Conservation (phyloP, 768 basidiomycete species). For the Lenzites betulinus region DNA sequence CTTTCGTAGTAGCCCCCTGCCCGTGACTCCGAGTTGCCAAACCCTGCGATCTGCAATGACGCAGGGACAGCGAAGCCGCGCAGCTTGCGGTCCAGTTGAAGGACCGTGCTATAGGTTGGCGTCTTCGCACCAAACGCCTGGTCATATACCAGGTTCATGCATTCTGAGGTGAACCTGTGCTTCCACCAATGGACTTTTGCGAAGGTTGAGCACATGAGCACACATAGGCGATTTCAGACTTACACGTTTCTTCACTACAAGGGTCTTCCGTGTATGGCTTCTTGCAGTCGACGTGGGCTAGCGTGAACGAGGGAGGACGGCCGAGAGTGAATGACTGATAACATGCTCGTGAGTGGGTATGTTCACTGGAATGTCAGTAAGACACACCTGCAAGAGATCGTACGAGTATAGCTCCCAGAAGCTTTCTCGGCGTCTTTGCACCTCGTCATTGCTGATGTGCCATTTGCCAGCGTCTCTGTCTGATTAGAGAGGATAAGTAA, state of each 20-base stretch:
- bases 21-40: conserved; percentile 41
- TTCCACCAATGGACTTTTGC: conserved; percentile 57
- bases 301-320: conserved; percentile 64
- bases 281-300: conserved; percentile 57
- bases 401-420: conserved; percentile 71
- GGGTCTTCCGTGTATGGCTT: conserved; percentile 49
- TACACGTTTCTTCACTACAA: conserved; percentile 52
- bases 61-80: conserved; percentile 64
- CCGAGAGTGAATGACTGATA: conserved; percentile 70
- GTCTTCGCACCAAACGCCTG: conserved; percentile 67
- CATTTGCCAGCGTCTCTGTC: conserved; percentile 71
- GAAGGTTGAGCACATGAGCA: conserved; percentile 34
- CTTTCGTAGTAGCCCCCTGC: conserved; percentile 36
- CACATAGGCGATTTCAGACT: conserved; percentile 41
- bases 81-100: conserved; percentile 66
- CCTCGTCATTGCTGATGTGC: conserved; percentile 58
- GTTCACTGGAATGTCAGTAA: too few relatives aligned
- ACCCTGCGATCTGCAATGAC: conserved; percentile 65
- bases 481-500: conserved; percentile 26
- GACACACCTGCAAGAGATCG: conserved; percentile 67
- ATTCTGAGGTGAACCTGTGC: conserved; percentile 64
- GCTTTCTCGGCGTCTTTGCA: conserved; percentile 58
- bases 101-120: conserved; percentile 62
- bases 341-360: not conserved
- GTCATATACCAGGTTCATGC: conserved; percentile 65